phyloP scores from a whole-genome alignment of 305 asterid genomes.

The Fraxinus sp. region DNA sequence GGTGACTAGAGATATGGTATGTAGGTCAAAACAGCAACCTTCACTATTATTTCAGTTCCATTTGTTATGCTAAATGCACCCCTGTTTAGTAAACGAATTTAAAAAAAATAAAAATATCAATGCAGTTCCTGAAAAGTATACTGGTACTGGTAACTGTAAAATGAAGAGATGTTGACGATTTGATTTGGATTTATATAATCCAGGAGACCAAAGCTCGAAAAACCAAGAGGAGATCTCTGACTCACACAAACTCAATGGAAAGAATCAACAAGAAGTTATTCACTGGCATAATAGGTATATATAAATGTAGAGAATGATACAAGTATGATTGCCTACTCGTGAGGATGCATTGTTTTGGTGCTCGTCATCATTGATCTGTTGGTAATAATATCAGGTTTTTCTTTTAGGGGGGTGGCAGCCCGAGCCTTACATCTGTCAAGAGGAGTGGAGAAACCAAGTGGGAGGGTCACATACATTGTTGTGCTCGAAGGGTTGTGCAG shows the following conservation, averaged over 20 bases:
- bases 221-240: slow-evolving; percentile 58
- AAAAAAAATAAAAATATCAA: too few relatives aligned
- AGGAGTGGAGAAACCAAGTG: slow-evolving; percentile 99
- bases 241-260: slow-evolving; percentile 62
- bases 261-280: slow-evolving; percentile 75
- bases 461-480: slow-evolving; percentile 94
- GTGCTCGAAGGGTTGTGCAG: slow-evolving; percentile 98
- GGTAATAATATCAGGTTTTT: slow-evolving; percentile 24
- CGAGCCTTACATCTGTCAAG: slow-evolving; percentile 96
- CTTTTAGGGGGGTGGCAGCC: slow-evolving; percentile 74
- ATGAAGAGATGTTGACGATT: slow-evolving; percentile 14
- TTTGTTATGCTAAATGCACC: neutral
- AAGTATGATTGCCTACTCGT: neutral
- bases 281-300: slow-evolving; percentile 91
- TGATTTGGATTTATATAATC: slow-evolving; percentile 31
- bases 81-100: neutral
- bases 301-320: neutral
- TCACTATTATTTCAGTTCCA: neutral
- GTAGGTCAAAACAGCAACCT: neutral
- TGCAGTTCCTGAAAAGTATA: neutral
- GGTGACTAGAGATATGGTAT: neutral
- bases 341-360: slow-evolving; percentile 20
- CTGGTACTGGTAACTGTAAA: neutral
- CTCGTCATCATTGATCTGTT: slow-evolving; percentile 21
- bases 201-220: slow-evolving; percentile 53